A percentile compares a stretch with the other conserved stretches of the same genome.
Evolutionary conservation across 352 stramenopile species (phyloP).

Genomic region (Phytopythium ostracodes): DNA sequence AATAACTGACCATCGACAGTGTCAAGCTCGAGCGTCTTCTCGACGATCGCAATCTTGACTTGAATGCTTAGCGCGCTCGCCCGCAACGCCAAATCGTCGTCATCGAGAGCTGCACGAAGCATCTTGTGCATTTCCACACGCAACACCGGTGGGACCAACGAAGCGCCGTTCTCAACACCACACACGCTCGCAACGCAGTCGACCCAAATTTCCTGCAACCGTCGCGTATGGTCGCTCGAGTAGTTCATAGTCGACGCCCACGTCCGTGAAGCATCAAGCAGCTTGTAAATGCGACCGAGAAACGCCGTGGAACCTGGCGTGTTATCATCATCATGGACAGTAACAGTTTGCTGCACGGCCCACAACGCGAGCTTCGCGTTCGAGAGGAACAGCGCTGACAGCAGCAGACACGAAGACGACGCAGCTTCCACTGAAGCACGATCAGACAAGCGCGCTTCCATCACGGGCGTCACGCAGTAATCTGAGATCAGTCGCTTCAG

Average conservation of each 20-base stretch:
- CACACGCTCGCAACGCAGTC: conserved; percentile 79
- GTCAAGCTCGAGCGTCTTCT: conserved; percentile 74
- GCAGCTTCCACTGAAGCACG: conserved; percentile 44
- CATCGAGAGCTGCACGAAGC: conserved; percentile 59
- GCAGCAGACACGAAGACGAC: conserved; percentile 58
- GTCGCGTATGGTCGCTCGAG: conserved; percentile 36
- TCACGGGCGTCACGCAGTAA: conserved; percentile 65
- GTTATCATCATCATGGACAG: neutral
- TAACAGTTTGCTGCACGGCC: conserved; percentile 63
- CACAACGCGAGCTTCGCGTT: conserved; percentile 81
- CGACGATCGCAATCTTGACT: conserved; percentile 77
- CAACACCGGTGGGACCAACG: conserved; percentile 56
- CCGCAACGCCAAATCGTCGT: conserved; percentile 68
- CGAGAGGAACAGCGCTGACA: conserved; percentile 75
- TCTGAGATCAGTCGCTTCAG: conserved; percentile 66
- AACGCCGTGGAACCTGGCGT: conserved; percentile 44
- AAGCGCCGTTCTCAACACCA: conserved; percentile 65
- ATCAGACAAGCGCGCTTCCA: conserved; percentile 37
- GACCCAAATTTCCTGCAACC: conserved; percentile 76
- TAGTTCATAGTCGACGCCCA: conserved; percentile 27
- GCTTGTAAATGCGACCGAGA: conserved; percentile 45
- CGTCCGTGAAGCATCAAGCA: conserved; percentile 52
- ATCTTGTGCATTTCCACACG: conserved; percentile 79
- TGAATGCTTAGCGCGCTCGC: conserved; percentile 77
- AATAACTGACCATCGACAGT: conserved; percentile 59